phyloP scores from a whole-genome alignment of 177 flowering plant species.

The Vitis hybrid region DNA sequence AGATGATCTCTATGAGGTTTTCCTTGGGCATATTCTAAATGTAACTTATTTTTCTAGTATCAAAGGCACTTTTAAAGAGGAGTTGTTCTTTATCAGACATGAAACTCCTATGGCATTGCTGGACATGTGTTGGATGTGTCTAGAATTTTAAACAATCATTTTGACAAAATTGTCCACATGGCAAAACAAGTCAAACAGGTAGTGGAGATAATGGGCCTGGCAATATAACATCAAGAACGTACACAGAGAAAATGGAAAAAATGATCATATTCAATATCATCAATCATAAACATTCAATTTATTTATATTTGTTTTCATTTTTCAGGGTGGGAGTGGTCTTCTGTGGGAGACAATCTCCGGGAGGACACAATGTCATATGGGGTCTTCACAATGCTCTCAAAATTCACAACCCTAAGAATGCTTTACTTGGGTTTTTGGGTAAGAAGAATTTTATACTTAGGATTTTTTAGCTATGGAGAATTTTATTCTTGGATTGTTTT shows the following conservation, averaged over 20 bases:
- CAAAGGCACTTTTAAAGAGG: too few species aligned
- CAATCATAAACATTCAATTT: background rate
- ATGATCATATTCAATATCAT: background rate
- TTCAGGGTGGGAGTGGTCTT: conserved; percentile 93
- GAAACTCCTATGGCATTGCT: too few species aligned
- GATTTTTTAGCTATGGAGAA: background rate
- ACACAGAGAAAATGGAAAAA: background rate
- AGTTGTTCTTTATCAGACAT: too few species aligned
- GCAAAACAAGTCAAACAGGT: too few species aligned
- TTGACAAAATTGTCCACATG: too few species aligned
- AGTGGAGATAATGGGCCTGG: too few species aligned
- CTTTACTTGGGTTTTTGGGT: conserved; percentile 90
- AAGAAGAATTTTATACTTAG: conserved; percentile 19
- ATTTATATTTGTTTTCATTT: conserved; percentile 7
- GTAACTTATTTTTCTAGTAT: too few species aligned
- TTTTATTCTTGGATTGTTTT: background rate
- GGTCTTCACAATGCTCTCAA: conserved; percentile 82
- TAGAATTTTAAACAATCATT: too few species aligned
- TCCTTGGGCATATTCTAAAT: too few species aligned
- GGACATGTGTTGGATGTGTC: too few species aligned
- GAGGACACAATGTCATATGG: conserved; percentile 99
- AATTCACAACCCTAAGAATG: conserved; percentile 69
- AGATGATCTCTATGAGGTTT: background rate
- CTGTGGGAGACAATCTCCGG: conserved; percentile 98
- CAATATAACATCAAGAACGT: too few species aligned